phyloP scores from a whole-genome alignment of 371 early-diverging fungal species.

The Syncephalis plumigaleata region DNA sequence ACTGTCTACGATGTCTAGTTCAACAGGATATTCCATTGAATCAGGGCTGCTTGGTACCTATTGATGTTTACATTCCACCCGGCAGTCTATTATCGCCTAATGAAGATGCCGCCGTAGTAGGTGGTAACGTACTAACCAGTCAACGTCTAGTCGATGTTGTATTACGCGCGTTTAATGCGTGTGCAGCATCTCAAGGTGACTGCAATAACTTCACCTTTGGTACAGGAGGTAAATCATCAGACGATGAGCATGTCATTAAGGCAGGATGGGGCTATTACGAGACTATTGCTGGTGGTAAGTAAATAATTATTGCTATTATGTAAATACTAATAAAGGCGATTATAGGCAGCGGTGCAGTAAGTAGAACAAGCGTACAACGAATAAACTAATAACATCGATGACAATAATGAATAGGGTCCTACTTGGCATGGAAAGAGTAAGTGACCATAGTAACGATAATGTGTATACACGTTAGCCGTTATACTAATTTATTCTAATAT shows the following conservation, averaged over 20 bases:
- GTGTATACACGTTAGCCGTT: too few species aligned
- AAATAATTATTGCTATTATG: background rate
- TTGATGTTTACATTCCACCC: constrained; percentile 59
- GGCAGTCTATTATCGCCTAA: constrained; percentile 60
- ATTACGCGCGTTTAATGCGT: constrained; percentile 73
- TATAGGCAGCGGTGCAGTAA: constrained; percentile 9
- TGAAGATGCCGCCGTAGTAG: constrained; percentile 81
- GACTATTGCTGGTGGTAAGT: constrained; percentile 64
- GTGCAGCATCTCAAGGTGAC: constrained; percentile 89
- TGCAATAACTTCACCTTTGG: constrained; percentile 96
- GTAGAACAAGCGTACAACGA: too few species aligned
- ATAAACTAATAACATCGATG: too few species aligned
- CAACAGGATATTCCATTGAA: constrained; percentile 79
- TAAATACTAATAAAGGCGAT: background rate
- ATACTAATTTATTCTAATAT: background rate
- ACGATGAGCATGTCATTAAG: constrained; percentile 16
- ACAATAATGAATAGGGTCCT: constrained; percentile 77
- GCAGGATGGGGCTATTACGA: constrained; percentile 92
- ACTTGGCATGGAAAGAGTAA: constrained; percentile 68
- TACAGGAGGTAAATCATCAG: constrained; percentile 30
- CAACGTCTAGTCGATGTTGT: constrained; percentile 89
- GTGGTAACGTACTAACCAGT: constrained; percentile 90
- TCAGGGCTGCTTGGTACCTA: constrained; percentile 82
- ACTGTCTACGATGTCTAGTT: constrained; percentile 82
- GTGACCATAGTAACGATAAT: constrained; percentile 33